phyloP scores from a whole-genome alignment of 192 early-diverging fungal species.

The Backusella macrospora region DNA sequence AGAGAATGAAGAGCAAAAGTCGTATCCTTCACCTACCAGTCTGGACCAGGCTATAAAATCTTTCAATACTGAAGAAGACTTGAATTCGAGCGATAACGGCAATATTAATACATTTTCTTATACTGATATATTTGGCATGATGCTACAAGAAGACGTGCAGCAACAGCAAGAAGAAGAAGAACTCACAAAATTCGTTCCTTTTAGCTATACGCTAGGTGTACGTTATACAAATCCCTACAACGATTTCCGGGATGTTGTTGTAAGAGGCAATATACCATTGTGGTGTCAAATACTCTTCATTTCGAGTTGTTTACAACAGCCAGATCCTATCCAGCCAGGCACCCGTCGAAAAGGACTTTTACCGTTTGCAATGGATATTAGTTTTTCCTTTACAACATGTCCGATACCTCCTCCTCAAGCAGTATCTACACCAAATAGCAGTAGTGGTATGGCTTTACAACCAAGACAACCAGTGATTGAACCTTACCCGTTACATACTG shows the following conservation, averaged over 20 bases:
- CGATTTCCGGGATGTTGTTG: background rate
- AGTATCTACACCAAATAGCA: background rate
- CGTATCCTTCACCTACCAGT: constrained; percentile 4
- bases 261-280: background rate
- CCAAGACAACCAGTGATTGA: background rate
- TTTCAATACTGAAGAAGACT: background rate
- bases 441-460: no score
- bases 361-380: constrained; percentile 10
- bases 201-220: background rate
- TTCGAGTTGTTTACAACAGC: background rate
- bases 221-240: constrained; percentile 3
- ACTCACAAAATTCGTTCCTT: background rate
- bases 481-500: background rate
- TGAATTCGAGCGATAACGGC: background rate
- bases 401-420: background rate
- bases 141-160: background rate
- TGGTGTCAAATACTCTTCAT: constrained; percentile 17
- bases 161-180: background rate
- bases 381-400: background rate
- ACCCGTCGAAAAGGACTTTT: constrained; percentile 5
- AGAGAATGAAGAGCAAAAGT: background rate
- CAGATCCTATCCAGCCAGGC: background rate
- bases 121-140: background rate
- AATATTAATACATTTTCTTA: constrained; percentile 11
- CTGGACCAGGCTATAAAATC: background rate